Conservation (phyloP, 345 rosid genomes). For the Clausena lansium region DNA sequence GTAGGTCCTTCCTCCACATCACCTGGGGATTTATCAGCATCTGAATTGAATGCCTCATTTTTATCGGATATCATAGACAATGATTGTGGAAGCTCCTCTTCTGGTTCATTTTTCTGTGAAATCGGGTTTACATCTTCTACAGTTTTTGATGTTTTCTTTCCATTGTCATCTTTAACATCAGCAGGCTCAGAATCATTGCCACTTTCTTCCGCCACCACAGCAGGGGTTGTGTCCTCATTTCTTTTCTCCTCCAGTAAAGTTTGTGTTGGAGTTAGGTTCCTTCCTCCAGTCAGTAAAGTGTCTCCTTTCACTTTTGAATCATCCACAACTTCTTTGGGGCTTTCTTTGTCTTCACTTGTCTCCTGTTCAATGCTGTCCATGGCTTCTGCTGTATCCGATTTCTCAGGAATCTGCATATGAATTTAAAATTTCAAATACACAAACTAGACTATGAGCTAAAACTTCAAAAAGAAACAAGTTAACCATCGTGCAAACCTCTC, state of each 20-base stretch:
- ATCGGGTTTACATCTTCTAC: conserved; percentile 9
- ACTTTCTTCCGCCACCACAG: neutral
- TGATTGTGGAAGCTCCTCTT: conserved; percentile 5
- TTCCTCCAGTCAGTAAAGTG: neutral
- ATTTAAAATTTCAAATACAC: neutral
- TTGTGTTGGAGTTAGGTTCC: neutral
- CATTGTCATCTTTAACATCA: neutral
- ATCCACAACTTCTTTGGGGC: neutral
- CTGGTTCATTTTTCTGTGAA: neutral
- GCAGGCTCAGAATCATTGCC: neutral
- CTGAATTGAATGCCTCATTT: neutral
- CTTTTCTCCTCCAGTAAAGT: neutral
- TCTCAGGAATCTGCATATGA: conserved; percentile 18
- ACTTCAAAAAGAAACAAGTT: neutral
- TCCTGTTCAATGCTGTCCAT: conserved; percentile 15
- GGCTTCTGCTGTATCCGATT: neutral
- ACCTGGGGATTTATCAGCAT: neutral
- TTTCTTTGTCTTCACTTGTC: conserved; percentile 11
- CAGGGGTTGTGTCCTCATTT: neutral
- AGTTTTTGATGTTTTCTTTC: neutral
- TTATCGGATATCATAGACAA: neutral
- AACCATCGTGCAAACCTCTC: conserved; percentile 18
- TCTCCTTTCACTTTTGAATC: conserved; percentile 8
- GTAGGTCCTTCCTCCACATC: conserved; percentile 1
- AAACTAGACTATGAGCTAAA: neutral